Percentiles rank a stretch among this genome's conserved stretches.
Conservation (phyloP, 148 eudicot species). For the Chenopodium formosanum region DNA sequence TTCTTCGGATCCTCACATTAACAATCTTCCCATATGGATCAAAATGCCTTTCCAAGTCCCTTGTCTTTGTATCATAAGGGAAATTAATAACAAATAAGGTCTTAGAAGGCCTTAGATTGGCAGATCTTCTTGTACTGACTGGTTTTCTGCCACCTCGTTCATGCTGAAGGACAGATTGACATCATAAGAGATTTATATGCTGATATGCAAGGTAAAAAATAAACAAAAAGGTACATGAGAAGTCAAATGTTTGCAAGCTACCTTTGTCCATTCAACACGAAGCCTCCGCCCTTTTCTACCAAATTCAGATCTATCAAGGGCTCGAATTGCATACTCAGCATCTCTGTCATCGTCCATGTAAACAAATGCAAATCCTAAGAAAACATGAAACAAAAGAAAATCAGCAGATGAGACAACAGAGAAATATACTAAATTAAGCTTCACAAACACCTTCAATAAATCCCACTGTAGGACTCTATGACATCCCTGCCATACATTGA, state of each 20-base stretch:
- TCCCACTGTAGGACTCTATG: conserved; percentile 2
- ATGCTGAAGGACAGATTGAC: conserved; percentile 25
- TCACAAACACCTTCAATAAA: conserved; percentile 18
- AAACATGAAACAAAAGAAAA: conserved; percentile 1
- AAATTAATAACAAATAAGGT: conserved; percentile 72
- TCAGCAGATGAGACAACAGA: conserved; percentile 12
- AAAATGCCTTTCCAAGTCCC: conserved; percentile 83
- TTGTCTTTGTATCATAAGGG: conserved; percentile 60
- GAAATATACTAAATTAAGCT: conserved; percentile 4
- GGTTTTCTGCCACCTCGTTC: conserved; percentile 33
- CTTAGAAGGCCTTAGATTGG: conserved; percentile 37
- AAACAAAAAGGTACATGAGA: background rate
- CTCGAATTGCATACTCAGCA: conserved; percentile 89
- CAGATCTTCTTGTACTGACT: conserved; percentile 27
- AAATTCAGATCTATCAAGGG: conserved; percentile 72
- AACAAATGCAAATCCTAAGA: conserved; percentile 76
- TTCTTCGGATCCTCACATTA: conserved; percentile 72
- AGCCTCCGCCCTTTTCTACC: conserved; percentile 90
- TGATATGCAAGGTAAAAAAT: background rate
- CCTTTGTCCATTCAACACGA: conserved; percentile 98
- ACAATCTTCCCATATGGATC: conserved; percentile 72
- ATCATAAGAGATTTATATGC: background rate
- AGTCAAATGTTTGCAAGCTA: conserved; percentile 13
- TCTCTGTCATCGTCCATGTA: conserved; percentile 93
- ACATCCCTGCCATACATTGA: conserved; percentile 17